Percentiles rank a stretch among this genome's conserved stretches.
Conservation (phyloP, 768 basidiomycete genomes). For the Kwoniella shandongensis region DNA sequence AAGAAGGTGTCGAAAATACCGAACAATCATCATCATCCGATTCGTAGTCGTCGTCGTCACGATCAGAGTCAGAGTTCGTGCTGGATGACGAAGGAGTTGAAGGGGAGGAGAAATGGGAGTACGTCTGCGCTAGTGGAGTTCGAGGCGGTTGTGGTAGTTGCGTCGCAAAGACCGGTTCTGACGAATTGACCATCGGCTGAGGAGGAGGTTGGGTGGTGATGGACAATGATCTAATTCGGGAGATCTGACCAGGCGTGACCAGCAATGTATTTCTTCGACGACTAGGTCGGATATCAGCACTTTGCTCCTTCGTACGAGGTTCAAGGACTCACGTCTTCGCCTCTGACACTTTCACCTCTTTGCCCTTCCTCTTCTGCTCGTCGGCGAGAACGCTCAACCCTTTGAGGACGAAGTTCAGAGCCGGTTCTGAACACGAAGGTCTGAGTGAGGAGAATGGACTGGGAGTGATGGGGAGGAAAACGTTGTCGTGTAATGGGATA, state of each 20-base stretch:
- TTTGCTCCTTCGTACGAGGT: too few species aligned
- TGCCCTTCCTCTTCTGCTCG: slow-evolving; percentile 2
- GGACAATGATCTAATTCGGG: slow-evolving; percentile 2
- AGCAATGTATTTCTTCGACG: slow-evolving; percentile 11
- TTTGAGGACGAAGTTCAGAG: slow-evolving; percentile 12
- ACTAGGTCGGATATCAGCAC: slow-evolving; percentile 1
- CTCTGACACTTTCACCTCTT: slow-evolving; percentile 17
- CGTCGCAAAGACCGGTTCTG: too few species aligned
- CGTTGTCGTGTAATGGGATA: slow-evolving; percentile 12
- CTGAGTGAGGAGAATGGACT: slow-evolving; percentile 1
- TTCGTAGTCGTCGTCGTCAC: slow-evolving; percentile 1
- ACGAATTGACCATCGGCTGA: neutral
- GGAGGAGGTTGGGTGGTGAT: neutral
- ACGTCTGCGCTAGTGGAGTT: neutral
- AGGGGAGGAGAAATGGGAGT: neutral
- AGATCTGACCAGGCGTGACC: slow-evolving; percentile 13
- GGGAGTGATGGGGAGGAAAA: slow-evolving; percentile 8
- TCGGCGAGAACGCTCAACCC: slow-evolving; percentile 5
- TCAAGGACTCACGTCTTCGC: slow-evolving; percentile 21
- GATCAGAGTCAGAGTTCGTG: neutral
- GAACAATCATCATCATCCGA: slow-evolving; percentile 1
- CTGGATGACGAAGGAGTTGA: slow-evolving; percentile 7
- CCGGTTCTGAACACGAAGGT: slow-evolving; percentile 9
- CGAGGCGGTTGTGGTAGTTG: neutral
- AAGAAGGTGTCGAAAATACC: neutral